These are phyloP conservation scores for Ceratocystis albifundus DNA, from an alignment of 2,329 filamentous ascomycete genomes.

Conservation along the genomic window DNA sequence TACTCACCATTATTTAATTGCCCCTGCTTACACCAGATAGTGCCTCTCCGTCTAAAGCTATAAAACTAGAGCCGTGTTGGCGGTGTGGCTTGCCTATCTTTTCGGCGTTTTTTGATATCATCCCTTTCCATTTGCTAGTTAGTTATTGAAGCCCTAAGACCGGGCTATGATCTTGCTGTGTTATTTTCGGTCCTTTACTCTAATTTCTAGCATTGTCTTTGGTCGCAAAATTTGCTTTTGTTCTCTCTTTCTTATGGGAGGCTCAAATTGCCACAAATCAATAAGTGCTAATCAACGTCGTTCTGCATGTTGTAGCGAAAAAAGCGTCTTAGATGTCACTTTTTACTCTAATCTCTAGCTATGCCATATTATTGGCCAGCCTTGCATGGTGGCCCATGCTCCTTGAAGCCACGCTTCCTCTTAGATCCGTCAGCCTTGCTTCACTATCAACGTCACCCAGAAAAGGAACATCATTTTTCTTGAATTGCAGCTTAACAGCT, in stretches of 20 bases:
- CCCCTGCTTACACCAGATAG: background rate
- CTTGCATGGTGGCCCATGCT: slow-evolving; percentile 9
- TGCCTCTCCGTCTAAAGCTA: background rate
- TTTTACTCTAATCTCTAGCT: background rate
- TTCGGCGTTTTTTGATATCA: background rate
- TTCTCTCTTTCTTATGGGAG: too few relatives aligned
- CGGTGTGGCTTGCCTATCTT: background rate
- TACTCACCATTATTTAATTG: slow-evolving; percentile 1
- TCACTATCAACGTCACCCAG: slow-evolving; percentile 1
- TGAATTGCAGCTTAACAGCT: background rate
- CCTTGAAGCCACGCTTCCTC: slow-evolving; percentile 16
- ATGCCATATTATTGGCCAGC: slow-evolving; percentile 12
- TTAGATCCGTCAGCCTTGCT: slow-evolving; percentile 11
- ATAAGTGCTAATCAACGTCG: background rate
- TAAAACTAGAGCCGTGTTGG: slow-evolving; percentile 1
- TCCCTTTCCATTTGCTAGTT: background rate
- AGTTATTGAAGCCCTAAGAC: background rate
- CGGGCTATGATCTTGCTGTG: background rate
- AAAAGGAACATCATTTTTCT: background rate
- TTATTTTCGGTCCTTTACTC: background rate
- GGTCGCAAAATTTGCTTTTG: background rate
- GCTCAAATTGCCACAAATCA: background rate
- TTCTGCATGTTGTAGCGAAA: background rate
- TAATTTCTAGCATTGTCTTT: background rate
- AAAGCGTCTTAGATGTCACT: background rate